Evolutionary conservation across 768 basidiomycete genomes (phyloP).

Genomic region (Naganishia antarctica): DNA sequence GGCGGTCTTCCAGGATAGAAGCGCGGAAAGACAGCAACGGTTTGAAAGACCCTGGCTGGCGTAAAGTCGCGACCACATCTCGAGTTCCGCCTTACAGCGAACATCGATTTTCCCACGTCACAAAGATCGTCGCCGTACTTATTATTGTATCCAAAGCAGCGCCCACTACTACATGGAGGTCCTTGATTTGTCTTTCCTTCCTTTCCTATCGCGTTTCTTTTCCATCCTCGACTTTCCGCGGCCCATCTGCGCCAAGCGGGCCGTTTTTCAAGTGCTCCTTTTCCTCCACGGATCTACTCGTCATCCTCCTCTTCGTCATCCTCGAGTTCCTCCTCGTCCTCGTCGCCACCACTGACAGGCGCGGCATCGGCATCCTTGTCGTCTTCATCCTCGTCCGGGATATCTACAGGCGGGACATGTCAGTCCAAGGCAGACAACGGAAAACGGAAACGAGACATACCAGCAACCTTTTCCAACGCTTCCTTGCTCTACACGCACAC

Average conservation of each 20-base stretch:
- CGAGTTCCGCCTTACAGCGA: too few species aligned
- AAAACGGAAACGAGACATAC: not conserved
- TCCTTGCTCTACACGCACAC: not conserved
- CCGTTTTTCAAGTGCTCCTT: too few species aligned
- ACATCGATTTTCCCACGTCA: not conserved
- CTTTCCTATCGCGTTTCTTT: not conserved
- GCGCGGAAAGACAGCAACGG: too few species aligned
- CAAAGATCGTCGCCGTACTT: not conserved
- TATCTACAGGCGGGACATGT: too few species aligned
- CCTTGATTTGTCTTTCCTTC: not conserved
- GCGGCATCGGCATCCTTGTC: conserved; percentile 20
- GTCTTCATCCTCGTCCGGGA: conserved; percentile 18
- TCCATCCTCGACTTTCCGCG: not conserved
- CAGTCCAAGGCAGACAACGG: too few species aligned
- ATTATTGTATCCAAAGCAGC: not conserved
- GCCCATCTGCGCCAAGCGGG: too few species aligned
- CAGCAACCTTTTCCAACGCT: conserved; percentile 7
- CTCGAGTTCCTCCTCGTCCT: conserved; percentile 12
- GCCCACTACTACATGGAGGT: not conserved
- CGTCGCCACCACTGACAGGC: conserved; percentile 7
- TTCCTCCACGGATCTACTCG: not conserved
- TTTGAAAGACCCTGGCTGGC: too few species aligned
- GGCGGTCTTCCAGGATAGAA: too few species aligned
- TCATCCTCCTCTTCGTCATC: conserved; percentile 11
- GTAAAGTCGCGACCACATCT: too few species aligned